Evolutionary conservation across 139 green algal genomes (phyloP), one percentile per base, ranked within the genome.

Genomic region (Chlorella sp.): DNA sequence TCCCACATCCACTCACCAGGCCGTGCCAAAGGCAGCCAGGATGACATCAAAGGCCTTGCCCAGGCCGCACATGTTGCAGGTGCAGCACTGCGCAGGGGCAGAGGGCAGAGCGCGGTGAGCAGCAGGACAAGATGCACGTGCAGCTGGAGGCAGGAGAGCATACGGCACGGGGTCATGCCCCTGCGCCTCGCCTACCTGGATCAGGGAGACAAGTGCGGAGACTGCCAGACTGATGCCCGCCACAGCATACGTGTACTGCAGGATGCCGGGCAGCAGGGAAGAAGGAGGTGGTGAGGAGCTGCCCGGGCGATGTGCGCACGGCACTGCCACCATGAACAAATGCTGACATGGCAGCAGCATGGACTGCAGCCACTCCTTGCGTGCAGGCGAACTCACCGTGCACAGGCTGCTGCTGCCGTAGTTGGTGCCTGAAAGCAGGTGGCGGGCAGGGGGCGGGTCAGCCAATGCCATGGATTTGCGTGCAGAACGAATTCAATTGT

Each of bases 21-120:
- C 60, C 4, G 76, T 72, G 57, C 78, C 78, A 15, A 63, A 36
- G 6, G 28, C 78, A 4, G 55, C 78, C n/a, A 74, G 63, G n/a
- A 83, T 41, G 18, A 83, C 34, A n/a, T 83, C 78, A 44, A 83
- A 60, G 21, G 72, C 41, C 20, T 64, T 74, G 38, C 78, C 78
- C 39, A 83, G 41, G n/a, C 78, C 78, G 78, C 78, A 83, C 17
- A 83, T 15, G 78, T 83, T 74, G 78, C 78, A 83, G 39, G 78
- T 83, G 39, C 44, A 64, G 63, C 78, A 83, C 41, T 83, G 63
- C 21, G 51, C 11, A 68, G 26, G 62, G 1, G 62, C 62, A 32
- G 62, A 25, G 62, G 20, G 62, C 1, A 11, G 20, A 25, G 62
- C 26, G 26, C 9, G 1, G 62, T 15, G 5, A 30, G 62, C 62